A percentile compares a stretch with the other conserved stretches of the same genome.
Conservation (phyloP, 2,329 filamentous ascomycete genomes). For the Microcyclospora tardicrescens region DNA sequence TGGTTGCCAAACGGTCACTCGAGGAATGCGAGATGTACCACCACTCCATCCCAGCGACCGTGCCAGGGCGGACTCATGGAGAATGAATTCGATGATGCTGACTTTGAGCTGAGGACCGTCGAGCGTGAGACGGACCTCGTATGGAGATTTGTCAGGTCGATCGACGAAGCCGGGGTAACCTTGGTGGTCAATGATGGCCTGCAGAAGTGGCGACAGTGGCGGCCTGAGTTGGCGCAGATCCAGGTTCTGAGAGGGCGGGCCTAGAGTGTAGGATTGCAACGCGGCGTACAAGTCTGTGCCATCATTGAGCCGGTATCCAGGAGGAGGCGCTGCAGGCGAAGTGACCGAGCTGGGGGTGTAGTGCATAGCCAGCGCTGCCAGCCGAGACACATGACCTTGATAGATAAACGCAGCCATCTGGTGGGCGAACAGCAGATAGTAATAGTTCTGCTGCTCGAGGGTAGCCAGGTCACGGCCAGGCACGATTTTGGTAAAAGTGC, state of each 20-base stretch:
- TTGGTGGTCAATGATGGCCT: conserved; percentile 24
- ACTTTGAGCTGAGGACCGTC: conserved; percentile 20
- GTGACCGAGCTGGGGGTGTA: conserved; percentile 31
- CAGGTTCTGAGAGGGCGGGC: conserved; percentile 28
- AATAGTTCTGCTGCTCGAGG: conserved; percentile 49
- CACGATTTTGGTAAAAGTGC: conserved; percentile 45
- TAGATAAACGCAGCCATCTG: conserved; percentile 49
- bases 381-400: conserved; percentile 38
- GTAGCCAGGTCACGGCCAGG: conserved; percentile 52
- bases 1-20: conserved; percentile 17
- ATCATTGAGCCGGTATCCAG: conserved; percentile 28
- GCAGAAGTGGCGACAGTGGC: conserved; percentile 22
- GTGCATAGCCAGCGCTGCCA: conserved; percentile 36
- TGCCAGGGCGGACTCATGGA: conserved; percentile 14
- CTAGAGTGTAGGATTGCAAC: conserved; percentile 37
- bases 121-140: conserved; percentile 21
- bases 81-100: conserved; percentile 11
- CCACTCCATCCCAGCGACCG: conserved; percentile 19
- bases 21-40: conserved; percentile 11
- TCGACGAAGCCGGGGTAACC: conserved; percentile 19
- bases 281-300: conserved; percentile 34
- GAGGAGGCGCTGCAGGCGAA: conserved; percentile 31
- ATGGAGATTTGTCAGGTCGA: conserved; percentile 16
- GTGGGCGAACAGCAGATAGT: conserved; percentile 56
- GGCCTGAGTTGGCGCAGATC: conserved; percentile 24